Base-by-base conservation (phyloP, 1,284 basidiomycete species). In the Rhizopogon hawkerae region DNA sequence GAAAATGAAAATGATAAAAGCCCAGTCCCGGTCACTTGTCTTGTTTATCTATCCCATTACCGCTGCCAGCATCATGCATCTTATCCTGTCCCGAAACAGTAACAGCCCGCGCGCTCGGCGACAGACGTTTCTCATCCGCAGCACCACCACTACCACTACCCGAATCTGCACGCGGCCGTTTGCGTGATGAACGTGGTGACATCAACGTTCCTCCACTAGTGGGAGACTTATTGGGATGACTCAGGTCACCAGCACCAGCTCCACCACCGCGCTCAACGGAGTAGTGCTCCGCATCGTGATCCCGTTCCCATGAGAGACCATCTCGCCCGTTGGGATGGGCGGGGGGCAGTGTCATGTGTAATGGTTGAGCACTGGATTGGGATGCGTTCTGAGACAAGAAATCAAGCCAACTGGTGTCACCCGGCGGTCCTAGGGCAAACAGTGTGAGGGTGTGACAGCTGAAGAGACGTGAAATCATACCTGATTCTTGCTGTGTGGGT, bases 271-370 rank as follows among this genome's bases (percentile, higher is more conserved):
- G 64, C 14, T 67, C 65, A 9, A 64, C 63, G 18, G 64, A 51
- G 13, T 65, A 62, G 31, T 57, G 62, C 2, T 61, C 60, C 34
- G 54, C 38, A 21, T 61, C 57, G 38, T 61, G 54, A 33, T 62
- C 64, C 2, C 62, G 62, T 38, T 63, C 61, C 61, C 61, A 63
- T 26, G 64, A 64, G 36, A 66, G 42, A 31, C 49, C 50, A 2
- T 57, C 61, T 38, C 61, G 54, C 9, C 61, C 61, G 8, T 54
- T 62, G 36, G 48, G 34, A 39, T 35, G 31, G 42, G 49, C 26
- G 1, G 60, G 51, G 7, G 63, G 58, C 33, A 66, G 54, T 2
- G 60, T 55, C 61, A 65, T 59, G 21, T 64, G 62, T 2, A 64
- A 54, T 42, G 54, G 60, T 43, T 61, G 63, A 9, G 51, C 58